Evolutionary conservation across 129 eudicot genomes (phyloP), one percentile per base, ranked within the genome.

Genomic region (Chrysanthemum lavandulifolium): DNA sequence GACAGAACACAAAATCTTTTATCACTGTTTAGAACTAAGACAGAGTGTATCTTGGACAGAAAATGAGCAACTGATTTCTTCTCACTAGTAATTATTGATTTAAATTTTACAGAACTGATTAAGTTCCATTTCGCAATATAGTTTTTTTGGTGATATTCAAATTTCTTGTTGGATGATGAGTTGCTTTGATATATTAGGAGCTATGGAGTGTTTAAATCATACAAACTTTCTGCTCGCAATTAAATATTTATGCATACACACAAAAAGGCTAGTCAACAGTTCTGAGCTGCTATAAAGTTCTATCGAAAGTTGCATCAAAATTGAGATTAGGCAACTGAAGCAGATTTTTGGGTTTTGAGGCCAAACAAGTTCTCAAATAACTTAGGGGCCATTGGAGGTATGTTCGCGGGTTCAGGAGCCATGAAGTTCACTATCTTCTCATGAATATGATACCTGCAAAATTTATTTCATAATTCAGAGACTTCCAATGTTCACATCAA

Each of bases 351-450:
- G 52, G 81, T 60, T 82, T 74, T 83, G 18, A 85, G 84, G 61
- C 96, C 92, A 62, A 93, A 93, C 73, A 93, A 81, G 77, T 90
- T 80, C 52, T 84, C 91, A 67, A 94, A 94, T 21, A 94, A 65
- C 40, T 79, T 90, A 19, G 97, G 81, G 19, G 97, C 98, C 89
- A 77, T 86, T 2, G 87, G 86, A 53, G 97, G 97, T 45, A 90
- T 67, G 29, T 86, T 50, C 84, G 82, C 62, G 18, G 93, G 86
- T 19, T 81, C 82, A 67, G 98, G 98, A 19, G 97, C 97, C 93
- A 90, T 88, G 74, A 94, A 94, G 79, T 90, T 88, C 61, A 90
- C 89, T 33, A 94, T 86, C 83, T 87, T 90, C 82, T 94, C 97
- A 72, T 90, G 98, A 43, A 90, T 78, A 74, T 88, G 61, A 74